A percentile compares a stretch with the other conserved stretches of the same genome.
phyloP scores from a whole-genome alignment of 2,329 filamentous ascomycete species.

The Hymenoscyphus repandus region DNA sequence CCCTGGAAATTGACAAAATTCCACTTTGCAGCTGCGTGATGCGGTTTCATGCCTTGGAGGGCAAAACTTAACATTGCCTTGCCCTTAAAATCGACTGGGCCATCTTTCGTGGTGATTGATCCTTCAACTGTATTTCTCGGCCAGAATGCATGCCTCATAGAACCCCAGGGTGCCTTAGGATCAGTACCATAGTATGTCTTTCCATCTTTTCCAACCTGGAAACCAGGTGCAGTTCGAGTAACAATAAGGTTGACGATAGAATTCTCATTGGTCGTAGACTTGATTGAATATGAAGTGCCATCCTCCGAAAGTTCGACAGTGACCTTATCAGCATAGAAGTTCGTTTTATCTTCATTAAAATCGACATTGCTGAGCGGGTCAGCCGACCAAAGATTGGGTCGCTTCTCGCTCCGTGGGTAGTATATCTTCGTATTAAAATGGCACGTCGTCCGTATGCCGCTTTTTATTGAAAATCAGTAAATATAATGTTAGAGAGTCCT shows the following conservation, averaged over 20 bases:
- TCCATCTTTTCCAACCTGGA: constrained; percentile 79
- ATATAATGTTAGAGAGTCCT: constrained; percentile 10
- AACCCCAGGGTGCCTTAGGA: constrained; percentile 79
- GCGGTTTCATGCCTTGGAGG: constrained; percentile 97
- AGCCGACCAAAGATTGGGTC: constrained; percentile 77
- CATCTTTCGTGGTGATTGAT: constrained; percentile 75
- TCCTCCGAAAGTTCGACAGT: constrained; percentile 83
- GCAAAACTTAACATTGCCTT: constrained; percentile 76
- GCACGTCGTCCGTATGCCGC: constrained; percentile 81
- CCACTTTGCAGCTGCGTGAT: constrained; percentile 89
- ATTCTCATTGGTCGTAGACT: constrained; percentile 76
- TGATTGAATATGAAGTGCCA: constrained; percentile 78
- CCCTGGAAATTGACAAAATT: constrained; percentile 92
- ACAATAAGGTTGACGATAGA: constrained; percentile 84
- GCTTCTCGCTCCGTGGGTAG: constrained; percentile 60
- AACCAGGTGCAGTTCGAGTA: constrained; percentile 70
- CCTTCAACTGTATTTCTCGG: constrained; percentile 79
- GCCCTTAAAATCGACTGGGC: constrained; percentile 76
- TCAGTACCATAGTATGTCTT: constrained; percentile 85
- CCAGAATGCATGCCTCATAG: constrained; percentile 93
- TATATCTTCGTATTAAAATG: constrained; percentile 97
- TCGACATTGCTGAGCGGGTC: constrained; percentile 72
- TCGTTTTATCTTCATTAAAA: constrained; percentile 77
- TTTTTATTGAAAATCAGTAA: constrained; percentile 38
- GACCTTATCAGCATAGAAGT: constrained; percentile 81